Base-by-base conservation (phyloP, 305 asterid species). In the Plantago lanceolata region DNA sequence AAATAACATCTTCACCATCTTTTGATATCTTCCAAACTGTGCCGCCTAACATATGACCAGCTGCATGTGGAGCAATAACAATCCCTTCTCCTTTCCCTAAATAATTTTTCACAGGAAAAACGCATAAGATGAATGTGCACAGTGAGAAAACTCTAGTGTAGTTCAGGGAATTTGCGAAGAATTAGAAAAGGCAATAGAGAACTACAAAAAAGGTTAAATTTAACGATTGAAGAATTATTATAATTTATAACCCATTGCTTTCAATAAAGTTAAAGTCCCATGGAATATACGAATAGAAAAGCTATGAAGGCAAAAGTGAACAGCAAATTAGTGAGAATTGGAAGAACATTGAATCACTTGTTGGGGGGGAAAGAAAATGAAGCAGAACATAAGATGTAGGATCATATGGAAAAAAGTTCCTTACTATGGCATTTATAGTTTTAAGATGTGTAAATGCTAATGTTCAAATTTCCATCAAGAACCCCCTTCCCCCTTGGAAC, bases 11-110 rank as follows among this genome's bases (percentile, higher is more conserved):
- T 80, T 89, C 99, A 61, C 97, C 99, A 18, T 89, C 99, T 79
- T 89, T 93, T 21, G 98, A 89, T 66, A 93, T 70, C 79, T 77
- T 93, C 99, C 99, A 93, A 71, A 85, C 64, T n/a, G 97, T 84
- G 58, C 96, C 96, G 55, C 99, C 99, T 77, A 93, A 78, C 53
- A 89, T 88, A 85, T 89, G 99, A 74, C 99, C 97, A 73, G 99
- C 94, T 69, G 91, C 94, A 68, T 85, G 94, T 55, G 99, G 97
- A 73, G 99, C 95, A 82, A 93, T 85, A 71, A 93, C 97, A 61
- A 93, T 85, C 68, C 99, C 99, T 84, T 93, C 99, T 79, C 99
- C 99, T 76, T 93, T 89, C 63, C 91, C 99, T 87, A 65, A 48
- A 21, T 72, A 67, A 33, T 24, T 37, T 66, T 67, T 68, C 73